Base-by-base conservation (phyloP, 345 rosid genomes). In the Brassica juncea region DNA sequence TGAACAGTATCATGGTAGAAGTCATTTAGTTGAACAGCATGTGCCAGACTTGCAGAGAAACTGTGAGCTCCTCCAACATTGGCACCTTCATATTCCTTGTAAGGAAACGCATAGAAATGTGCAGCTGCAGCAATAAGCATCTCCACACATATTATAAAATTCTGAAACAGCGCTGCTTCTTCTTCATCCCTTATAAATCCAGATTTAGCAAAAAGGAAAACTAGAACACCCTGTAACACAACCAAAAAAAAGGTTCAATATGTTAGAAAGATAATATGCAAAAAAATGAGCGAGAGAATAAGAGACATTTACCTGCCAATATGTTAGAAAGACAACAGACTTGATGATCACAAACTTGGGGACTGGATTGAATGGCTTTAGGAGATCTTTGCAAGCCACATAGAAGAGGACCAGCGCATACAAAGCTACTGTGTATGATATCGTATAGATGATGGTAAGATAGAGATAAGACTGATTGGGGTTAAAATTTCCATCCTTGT, bases 111-210 rank as follows among this genome's bases (percentile, higher is more conserved):
- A 82, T 84, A 93, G 77, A 90, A 86, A 88, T 93, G 98, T 71
- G 97, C 99, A 39, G 87, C 81, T 8, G 98, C 99, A 71, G 99
- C 99, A 76, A 96, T 79, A 76, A 96, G 97, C 99, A 96, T 96
- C 87, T 96, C 97, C 49, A 92, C 91, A 66, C 99, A 96, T 71
- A 93, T 87, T 69, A 93, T 89, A 74, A 96, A 93, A 80, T 93
- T 85, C 59, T 96, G 98, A 87, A 87, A 93, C 61, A 85, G 87
- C 34, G 98, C 99, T 60, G 99, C 98, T 79, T 88, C 94, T 27
- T 93, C 98, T 64, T 88, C 88, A 68, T 88, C 85, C 82, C 87
- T 87, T 57, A 93, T 92, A 35, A 84, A 87, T 77, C 92, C 91
- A 71, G 97, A 89, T 68, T 92, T 96, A 71, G 99, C 99, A 84